These are phyloP conservation scores for Mycena rebaudengoi DNA, from an alignment of 768 basidiomycete genomes.

Conservation along the genomic window DNA sequence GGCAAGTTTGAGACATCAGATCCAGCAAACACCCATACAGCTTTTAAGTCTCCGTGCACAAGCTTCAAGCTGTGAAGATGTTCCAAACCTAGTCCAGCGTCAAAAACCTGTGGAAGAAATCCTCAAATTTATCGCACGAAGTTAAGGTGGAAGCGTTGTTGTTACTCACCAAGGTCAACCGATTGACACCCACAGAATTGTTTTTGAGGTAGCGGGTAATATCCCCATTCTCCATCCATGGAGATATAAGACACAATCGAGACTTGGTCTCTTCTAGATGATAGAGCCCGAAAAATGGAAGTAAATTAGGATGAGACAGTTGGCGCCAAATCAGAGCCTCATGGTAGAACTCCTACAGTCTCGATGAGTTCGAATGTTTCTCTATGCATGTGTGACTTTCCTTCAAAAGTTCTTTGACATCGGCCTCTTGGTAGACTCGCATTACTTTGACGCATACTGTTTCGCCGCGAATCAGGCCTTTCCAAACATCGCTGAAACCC, in stretches of 20 bases:
- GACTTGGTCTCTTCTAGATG: conserved; percentile 15
- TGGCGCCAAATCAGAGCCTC: conserved; percentile 39
- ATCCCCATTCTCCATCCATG: conserved; percentile 46
- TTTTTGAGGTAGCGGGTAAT: conserved; percentile 36
- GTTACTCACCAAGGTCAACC: conserved; percentile 40
- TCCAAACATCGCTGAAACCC: conserved; percentile 16
- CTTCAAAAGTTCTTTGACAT: conserved; percentile 12
- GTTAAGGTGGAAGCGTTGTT: neutral
- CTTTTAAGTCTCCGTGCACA: conserved; percentile 42
- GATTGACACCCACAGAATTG: conserved; percentile 29
- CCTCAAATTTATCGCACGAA: neutral
- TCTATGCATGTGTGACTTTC: neutral
- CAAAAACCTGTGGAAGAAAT: conserved; percentile 22
- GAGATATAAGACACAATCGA: conserved; percentile 44
- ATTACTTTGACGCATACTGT: conserved; percentile 15
- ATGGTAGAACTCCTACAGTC: conserved; percentile 22
- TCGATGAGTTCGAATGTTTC: neutral
- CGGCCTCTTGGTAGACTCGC: conserved; percentile 10
- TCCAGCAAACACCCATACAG: conserved; percentile 15
- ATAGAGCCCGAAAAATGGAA: conserved; percentile 40
- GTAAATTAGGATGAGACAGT: conserved; percentile 38
- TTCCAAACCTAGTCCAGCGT: conserved; percentile 34
- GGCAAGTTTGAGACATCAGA: neutral
- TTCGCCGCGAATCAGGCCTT: conserved; percentile 1
- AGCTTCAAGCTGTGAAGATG: conserved; percentile 36